Conservation (phyloP, 768 basidiomycete species). For the Tricholoma sp. region DNA sequence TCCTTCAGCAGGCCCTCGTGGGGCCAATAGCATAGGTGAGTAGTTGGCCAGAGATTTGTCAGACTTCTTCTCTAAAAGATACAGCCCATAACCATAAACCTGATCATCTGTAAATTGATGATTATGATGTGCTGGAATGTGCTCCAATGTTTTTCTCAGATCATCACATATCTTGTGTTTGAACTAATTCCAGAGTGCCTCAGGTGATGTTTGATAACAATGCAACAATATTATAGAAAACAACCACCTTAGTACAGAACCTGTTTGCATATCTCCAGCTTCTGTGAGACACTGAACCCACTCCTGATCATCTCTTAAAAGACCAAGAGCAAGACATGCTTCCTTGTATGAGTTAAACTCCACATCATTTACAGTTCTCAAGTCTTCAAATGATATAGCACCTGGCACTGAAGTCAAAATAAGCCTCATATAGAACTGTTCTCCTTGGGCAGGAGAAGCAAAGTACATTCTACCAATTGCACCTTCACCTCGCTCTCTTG, state of each 20-base stretch:
- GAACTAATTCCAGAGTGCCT: conserved; percentile 33
- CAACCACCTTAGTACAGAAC: conserved; percentile 25
- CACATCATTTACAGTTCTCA: too few relatives aligned
- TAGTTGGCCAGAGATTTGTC: conserved; percentile 19
- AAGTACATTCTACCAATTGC: too few relatives aligned
- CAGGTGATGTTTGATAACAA: conserved; percentile 22
- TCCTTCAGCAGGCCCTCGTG: too few relatives aligned
- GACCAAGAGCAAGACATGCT: conserved; percentile 36
- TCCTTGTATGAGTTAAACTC: too few relatives aligned
- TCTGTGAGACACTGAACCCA: conserved; percentile 36
- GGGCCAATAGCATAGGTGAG: conserved; percentile 25
- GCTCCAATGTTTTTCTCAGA: conserved; percentile 18
- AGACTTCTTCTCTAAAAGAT: conserved; percentile 20
- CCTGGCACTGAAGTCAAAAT: too few relatives aligned
- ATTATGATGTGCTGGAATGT: conserved; percentile 1
- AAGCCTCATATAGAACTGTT: too few relatives aligned
- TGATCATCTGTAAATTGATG: conserved; percentile 22
- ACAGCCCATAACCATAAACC: conserved; percentile 38
- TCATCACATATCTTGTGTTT: conserved; percentile 37
- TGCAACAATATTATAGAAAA: conserved; percentile 23
- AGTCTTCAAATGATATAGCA: too few relatives aligned
- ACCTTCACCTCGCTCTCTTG: conserved; percentile 10
- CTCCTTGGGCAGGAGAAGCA: conserved; percentile 25
- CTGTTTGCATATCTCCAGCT: conserved; percentile 33
- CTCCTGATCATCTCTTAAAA: conserved; percentile 44